phyloP scores from a whole-genome alignment of 345 rosid species.

The Populus nigra region DNA sequence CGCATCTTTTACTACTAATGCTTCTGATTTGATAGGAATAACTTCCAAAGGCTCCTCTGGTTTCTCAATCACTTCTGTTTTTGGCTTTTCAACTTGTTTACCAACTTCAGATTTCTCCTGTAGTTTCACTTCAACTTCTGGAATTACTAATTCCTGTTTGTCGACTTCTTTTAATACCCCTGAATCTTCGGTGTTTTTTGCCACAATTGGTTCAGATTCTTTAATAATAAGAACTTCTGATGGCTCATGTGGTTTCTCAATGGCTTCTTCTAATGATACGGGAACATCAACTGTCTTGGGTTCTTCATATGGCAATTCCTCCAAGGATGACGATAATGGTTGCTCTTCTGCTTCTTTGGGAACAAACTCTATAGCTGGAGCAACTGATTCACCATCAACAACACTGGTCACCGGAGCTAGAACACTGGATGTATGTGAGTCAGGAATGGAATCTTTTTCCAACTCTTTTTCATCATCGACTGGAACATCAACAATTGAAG shows the following conservation, averaged over 20 bases:
- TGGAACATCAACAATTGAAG: not conserved
- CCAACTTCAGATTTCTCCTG: not conserved
- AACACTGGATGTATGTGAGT: not conserved
- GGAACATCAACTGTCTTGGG: not conserved
- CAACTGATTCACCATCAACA: not conserved
- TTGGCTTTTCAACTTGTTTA: not conserved
- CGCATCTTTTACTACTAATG: not conserved
- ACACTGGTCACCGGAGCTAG: not conserved
- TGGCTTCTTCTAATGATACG: not conserved
- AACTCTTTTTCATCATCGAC: not conserved
- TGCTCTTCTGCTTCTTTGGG: not conserved
- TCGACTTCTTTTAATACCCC: slow-evolving; percentile 1
- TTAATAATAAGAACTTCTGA: not conserved
- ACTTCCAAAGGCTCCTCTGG: not conserved
- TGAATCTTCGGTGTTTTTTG: slow-evolving; percentile 1
- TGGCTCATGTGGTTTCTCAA: slow-evolving; percentile 11
- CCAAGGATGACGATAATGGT: not conserved
- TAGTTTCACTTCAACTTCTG: slow-evolving; percentile 3
- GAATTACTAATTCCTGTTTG: not conserved
- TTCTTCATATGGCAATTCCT: not conserved
- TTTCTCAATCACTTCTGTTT: not conserved
- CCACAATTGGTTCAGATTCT: not conserved
- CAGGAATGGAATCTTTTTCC: not conserved
- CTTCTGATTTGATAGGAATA: not conserved
- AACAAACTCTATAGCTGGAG: slow-evolving; percentile 10